Conservation (phyloP, 2,329 filamentous ascomycete genomes). For the Cladosporium velox region DNA sequence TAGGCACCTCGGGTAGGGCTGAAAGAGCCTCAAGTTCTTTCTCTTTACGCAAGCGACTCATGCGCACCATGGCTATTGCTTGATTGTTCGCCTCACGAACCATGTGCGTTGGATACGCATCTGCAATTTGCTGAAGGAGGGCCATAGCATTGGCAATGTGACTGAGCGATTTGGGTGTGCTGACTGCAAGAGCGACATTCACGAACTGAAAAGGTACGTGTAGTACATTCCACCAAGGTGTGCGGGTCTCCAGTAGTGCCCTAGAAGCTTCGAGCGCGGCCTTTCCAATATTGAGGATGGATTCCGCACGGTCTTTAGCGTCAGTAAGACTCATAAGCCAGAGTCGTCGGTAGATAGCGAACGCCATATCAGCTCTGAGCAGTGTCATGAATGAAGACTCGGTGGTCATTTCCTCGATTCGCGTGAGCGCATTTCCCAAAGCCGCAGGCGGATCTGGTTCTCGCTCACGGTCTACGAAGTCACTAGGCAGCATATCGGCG, state of each 20-base stretch:
- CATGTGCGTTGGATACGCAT: constrained; percentile 40
- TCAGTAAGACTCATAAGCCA: constrained; percentile 43
- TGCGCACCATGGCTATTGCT: constrained; percentile 35
- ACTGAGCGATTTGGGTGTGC: constrained; percentile 41
- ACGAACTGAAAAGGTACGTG: constrained; percentile 47
- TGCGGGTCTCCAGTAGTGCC: constrained; percentile 38
- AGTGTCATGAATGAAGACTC: constrained; percentile 44
- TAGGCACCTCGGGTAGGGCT: constrained; percentile 30
- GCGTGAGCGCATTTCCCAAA: constrained; percentile 35
- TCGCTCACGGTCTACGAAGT: constrained; percentile 38
- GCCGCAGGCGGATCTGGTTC: constrained; percentile 40
- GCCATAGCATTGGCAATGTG: constrained; percentile 41
- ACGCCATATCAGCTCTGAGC: constrained; percentile 56
- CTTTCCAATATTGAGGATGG: constrained; percentile 40
- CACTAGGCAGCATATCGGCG: constrained; percentile 38
- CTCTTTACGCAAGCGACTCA: constrained; percentile 37
- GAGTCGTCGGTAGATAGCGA: constrained; percentile 48
- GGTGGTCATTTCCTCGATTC: constrained; percentile 36
- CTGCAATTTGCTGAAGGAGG: constrained; percentile 42
- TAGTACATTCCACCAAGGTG: constrained; percentile 49
- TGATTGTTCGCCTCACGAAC: constrained; percentile 43
- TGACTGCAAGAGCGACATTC: constrained; percentile 45
- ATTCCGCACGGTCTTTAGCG: constrained; percentile 41
- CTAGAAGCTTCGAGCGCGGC: constrained; percentile 40
- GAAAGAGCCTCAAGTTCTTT: constrained; percentile 37